Evolutionary conservation across 495 filamentous ascomycete genomes (phyloP).

Genomic region (Oleoguttula mirabilis): DNA sequence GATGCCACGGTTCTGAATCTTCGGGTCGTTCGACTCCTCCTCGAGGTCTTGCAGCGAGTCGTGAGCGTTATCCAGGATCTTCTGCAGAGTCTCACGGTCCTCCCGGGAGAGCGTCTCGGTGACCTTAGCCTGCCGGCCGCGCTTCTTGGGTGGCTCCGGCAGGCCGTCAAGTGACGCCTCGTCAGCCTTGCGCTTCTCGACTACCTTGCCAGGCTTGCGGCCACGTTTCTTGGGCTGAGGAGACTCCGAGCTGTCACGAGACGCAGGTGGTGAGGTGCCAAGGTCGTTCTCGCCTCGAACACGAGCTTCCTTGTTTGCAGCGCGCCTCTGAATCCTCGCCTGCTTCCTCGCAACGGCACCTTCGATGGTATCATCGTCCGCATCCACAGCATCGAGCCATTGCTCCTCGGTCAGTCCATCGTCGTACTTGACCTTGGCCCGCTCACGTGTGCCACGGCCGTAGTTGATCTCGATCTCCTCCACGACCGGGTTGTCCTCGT

Average conservation of each 20-base stretch:
- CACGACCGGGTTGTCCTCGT: constrained; percentile 68
- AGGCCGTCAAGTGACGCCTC: constrained; percentile 54
- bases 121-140: constrained; percentile 58
- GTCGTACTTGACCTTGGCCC: constrained; percentile 87
- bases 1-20: constrained; percentile 57
- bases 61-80: constrained; percentile 59
- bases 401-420: constrained; percentile 97
- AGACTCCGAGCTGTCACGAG: constrained; percentile 67
- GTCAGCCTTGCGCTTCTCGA: constrained; percentile 75
- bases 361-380: constrained; percentile 88
- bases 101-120: constrained; percentile 41
- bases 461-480: constrained; percentile 64
- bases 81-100: constrained; percentile 54
- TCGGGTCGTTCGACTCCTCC: constrained; percentile 43
- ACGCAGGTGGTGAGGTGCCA: constrained; percentile 66
- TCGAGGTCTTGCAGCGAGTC: constrained; percentile 73
- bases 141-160: constrained; percentile 69
- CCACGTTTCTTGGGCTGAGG: constrained; percentile 53
- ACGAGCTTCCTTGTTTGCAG: constrained; percentile 56
- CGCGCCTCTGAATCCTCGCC: constrained; percentile 70
- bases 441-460: constrained; percentile 85
- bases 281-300: constrained; percentile 33
- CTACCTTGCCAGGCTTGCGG: constrained; percentile 53
- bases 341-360: constrained; percentile 82
- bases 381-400: constrained; percentile 87